Percentiles rank a stretch among this genome's conserved stretches.
Conservation (phyloP, 2,329 filamentous ascomycete genomes). For the Beauveria brongniartii region DNA sequence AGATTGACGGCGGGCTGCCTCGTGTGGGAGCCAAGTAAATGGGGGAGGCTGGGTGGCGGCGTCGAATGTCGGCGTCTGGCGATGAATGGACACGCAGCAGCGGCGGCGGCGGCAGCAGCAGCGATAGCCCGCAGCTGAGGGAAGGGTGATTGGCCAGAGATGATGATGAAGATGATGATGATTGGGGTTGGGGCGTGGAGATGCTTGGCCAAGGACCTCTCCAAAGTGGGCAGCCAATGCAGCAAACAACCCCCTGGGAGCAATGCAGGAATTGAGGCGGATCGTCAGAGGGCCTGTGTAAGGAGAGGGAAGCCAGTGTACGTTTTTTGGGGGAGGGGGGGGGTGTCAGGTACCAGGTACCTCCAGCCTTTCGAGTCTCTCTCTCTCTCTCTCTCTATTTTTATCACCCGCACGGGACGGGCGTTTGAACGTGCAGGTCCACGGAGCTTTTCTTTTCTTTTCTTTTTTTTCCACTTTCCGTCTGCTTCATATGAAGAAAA, state of each 20-base stretch:
- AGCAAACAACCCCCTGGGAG: neutral
- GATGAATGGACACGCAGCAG: neutral
- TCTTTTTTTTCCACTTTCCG: too few relatives aligned
- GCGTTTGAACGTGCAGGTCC: too few relatives aligned
- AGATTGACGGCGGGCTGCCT: neutral
- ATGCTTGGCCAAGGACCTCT: neutral
- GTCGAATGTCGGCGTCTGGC: neutral
- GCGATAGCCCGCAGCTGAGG: too few relatives aligned
- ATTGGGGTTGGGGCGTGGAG: neutral
- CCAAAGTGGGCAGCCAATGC: neutral
- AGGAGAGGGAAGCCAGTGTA: neutral
- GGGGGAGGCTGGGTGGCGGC: conserved; percentile 3
- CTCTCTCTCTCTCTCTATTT: too few relatives aligned
- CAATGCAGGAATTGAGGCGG: conserved; percentile 1
- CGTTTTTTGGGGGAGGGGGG: neutral
- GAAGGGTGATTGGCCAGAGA: too few relatives aligned
- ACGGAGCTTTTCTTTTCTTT: too few relatives aligned
- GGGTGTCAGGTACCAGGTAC: neutral
- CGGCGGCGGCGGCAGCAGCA: neutral
- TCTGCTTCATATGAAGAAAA: too few relatives aligned
- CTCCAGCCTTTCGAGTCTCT: neutral
- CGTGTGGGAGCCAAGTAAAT: neutral
- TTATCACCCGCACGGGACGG: too few relatives aligned
- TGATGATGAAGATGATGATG: too few relatives aligned
- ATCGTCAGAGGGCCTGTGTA: conserved; percentile 1